phyloP scores from a whole-genome alignment of 2,329 filamentous ascomycete species.

The Aspergillus costaricaensis region DNA sequence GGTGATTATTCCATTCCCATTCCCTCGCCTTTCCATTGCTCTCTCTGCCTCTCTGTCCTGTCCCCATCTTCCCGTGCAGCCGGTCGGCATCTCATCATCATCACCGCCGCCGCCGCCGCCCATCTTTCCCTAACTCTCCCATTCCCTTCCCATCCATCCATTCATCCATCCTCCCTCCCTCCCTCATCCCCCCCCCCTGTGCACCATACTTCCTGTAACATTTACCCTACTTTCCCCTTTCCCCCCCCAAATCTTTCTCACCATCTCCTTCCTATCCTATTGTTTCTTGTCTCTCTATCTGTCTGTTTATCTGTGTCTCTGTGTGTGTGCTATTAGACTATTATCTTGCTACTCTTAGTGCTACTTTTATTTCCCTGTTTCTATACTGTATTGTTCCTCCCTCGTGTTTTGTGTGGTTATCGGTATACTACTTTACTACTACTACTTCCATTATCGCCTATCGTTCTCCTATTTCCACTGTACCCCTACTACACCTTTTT shows the following conservation, averaged over 20 bases:
- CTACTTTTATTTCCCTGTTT: conserved; percentile 4
- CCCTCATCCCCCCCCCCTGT: conserved; percentile 3
- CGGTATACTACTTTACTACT: conserved; percentile 13
- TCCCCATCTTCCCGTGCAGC: conserved; percentile 4
- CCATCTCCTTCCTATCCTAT: conserved; percentile 19
- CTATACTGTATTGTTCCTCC: conserved; percentile 14
- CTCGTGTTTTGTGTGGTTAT: conserved; percentile 14
- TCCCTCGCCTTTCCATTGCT: conserved; percentile 14
- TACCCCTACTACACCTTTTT: conserved; percentile 11
- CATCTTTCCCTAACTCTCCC: conserved; percentile 11
- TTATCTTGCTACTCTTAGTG: conserved; percentile 11
- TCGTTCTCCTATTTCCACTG: conserved; percentile 10
- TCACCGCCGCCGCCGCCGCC: conserved; percentile 7
- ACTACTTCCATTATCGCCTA: conserved; percentile 12
- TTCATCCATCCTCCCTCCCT: conserved; percentile 15
- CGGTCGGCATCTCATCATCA: conserved; percentile 8
- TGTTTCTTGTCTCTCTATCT: conserved; percentile 9
- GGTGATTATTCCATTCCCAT: conserved; percentile 19
- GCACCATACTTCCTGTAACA: conserved; percentile 16
- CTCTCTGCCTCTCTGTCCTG: background rate
- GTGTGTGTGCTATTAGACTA: conserved; percentile 8
- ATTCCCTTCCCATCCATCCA: conserved; percentile 13
- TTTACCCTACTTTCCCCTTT: conserved; percentile 16
- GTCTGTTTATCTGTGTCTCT: background rate
- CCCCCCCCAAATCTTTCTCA: conserved; percentile 4